Conservation (phyloP, 1,284 basidiomycete genomes). For the Bjerkandera adusta region DNA sequence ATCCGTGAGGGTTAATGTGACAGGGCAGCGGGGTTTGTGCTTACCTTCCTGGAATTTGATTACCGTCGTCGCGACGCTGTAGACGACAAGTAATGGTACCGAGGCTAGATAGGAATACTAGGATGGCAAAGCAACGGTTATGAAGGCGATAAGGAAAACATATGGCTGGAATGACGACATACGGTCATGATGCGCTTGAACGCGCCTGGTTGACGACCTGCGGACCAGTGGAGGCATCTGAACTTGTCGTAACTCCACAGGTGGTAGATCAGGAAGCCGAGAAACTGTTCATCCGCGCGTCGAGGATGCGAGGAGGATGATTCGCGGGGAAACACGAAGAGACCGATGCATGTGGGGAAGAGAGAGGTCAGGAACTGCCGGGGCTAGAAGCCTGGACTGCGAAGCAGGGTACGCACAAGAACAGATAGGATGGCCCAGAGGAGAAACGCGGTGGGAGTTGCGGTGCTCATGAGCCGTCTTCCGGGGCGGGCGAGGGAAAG, state of each 20-base stretch:
- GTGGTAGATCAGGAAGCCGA: conserved; percentile 61
- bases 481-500: no score
- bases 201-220: conserved; percentile 69
- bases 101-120: conserved; percentile 74
- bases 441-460: conserved; percentile 66
- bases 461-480: conserved; percentile 50
- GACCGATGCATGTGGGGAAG: conserved; percentile 1
- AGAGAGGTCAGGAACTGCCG: not conserved
- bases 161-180: conserved; percentile 29
- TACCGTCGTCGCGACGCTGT: conserved; percentile 53
- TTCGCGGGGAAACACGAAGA: conserved; percentile 8
- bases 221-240: conserved; percentile 66
- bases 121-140: not conserved
- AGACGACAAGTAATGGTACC: conserved; percentile 60
- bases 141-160: not conserved
- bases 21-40: conserved; percentile 19
- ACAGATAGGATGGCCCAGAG: conserved; percentile 68
- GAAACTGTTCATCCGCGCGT: conserved; percentile 49
- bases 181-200: conserved; percentile 83
- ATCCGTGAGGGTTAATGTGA: conserved; percentile 8
- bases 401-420: conserved; percentile 42
- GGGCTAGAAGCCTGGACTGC: conserved; percentile 3
- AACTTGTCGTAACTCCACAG: conserved; percentile 75
- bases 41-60: conserved; percentile 71
- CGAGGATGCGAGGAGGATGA: conserved; percentile 1